Evolutionary conservation across 2,329 filamentous ascomycete species (phyloP).

Genomic region (Aureobasidium sp.): DNA sequence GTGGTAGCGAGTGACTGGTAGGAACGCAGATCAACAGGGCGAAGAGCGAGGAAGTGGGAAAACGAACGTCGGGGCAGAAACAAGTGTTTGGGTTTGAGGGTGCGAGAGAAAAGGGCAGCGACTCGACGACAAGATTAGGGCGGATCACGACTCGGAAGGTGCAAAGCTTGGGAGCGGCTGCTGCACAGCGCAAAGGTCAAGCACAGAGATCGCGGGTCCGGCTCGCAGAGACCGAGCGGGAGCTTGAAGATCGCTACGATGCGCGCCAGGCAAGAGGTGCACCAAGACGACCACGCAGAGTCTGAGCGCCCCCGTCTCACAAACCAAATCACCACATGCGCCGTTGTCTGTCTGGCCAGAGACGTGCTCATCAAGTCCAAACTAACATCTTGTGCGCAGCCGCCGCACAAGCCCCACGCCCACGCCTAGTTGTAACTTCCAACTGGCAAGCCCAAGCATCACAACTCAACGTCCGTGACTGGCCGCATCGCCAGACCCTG

Average conservation of each 20-base stretch:
- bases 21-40: constrained; percentile 3
- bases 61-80: constrained; percentile 10
- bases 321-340: constrained; percentile 8
- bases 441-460: constrained; percentile 9
- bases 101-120: constrained; percentile 12
- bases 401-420: background rate
- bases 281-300: background rate
- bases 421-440: background rate
- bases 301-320: constrained; percentile 8
- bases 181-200: constrained; percentile 6
- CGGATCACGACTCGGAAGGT: constrained; percentile 11
- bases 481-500: background rate
- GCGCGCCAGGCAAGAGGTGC: background rate
- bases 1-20: constrained; percentile 4
- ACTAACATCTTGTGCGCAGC: background rate
- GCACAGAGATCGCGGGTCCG: constrained; percentile 10
- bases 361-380: background rate
- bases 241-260: constrained; percentile 11
- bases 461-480: background rate
- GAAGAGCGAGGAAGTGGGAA: background rate
- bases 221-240: constrained; percentile 11
- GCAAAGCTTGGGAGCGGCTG: constrained; percentile 11
- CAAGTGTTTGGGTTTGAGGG: constrained; percentile 7
- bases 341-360: constrained; percentile 11
- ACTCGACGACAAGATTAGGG: constrained; percentile 9